Conservation (phyloP, 371 early-diverging fungal species). For the Encephalitozoon cuniculi region DNA sequence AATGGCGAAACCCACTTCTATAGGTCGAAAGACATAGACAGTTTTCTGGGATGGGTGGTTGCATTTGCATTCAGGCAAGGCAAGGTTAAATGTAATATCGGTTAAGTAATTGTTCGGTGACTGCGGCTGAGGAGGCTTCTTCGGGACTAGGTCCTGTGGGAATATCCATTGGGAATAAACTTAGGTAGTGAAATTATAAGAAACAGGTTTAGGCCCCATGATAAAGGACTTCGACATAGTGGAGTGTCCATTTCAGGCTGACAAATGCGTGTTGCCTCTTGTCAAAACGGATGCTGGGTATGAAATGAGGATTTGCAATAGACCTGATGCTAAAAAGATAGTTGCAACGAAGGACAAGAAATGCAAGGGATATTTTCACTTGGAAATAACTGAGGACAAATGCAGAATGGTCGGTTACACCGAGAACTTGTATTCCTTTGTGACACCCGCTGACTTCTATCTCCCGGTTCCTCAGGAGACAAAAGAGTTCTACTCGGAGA, state of each 20-base stretch:
- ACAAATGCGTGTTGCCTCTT: neutral
- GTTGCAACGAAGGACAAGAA: neutral
- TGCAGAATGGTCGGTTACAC: neutral
- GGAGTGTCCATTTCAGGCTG: neutral
- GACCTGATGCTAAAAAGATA: constrained; percentile 21
- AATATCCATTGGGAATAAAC: neutral
- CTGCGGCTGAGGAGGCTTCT: neutral
- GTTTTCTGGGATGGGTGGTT: constrained; percentile 35
- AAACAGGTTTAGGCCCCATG: neutral
- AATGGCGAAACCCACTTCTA: constrained; percentile 23
- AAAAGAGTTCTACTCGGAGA: constrained; percentile 11
- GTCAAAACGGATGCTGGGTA: constrained; percentile 6
- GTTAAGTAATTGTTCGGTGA: neutral
- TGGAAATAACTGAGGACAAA: constrained; percentile 2
- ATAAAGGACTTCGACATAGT: neutral
- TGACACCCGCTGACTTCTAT: constrained; percentile 34
- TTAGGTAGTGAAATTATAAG: neutral
- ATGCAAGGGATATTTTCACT: neutral
- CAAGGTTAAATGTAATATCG: constrained; percentile 12
- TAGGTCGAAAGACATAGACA: constrained; percentile 1
- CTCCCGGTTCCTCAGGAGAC: constrained; percentile 1
- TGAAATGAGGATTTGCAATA: constrained; percentile 13
- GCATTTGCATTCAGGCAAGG: constrained; percentile 32
- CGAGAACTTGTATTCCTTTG: constrained; percentile 16
- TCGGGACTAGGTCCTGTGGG: neutral